Evolutionary conservation across 78 protist species (phyloP), one percentile per base, ranked within the genome.

Genomic region (Tieghemostelium lacteum): DNA sequence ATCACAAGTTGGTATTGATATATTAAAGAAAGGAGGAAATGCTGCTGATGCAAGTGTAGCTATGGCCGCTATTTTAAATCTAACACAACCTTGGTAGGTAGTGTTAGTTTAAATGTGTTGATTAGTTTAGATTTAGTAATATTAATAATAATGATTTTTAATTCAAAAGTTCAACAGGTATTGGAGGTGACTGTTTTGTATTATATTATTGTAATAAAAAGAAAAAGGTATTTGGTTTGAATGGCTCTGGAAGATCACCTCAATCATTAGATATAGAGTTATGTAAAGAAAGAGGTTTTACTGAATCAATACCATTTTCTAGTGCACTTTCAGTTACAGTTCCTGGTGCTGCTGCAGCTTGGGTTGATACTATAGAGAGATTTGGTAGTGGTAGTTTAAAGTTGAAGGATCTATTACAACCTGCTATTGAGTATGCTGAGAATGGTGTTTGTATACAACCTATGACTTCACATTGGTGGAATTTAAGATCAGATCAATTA

Each of bases 41-140:
- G 97, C 98, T 0, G 98, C 85, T 6, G 98, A 96, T 55, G 98
- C 98, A 3, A 87, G 94, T 0, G 87, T 97, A 6, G 96, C 97
- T 2, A 61, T 87, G 67, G 96, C 95, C 0, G 93, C 97, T 2
- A 61, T 73, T 31, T 60, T 93, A 6, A 85, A 78, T 31, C 92
- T 93, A 28, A 85, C 94, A 22, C 93, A 93, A 54, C 95, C 97
- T 33, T 58, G 78, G 78, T 72, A 49, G 3, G n/a, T 55, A 19
- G n/a, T 55, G n/a, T 3, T 55, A 19, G 57, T 62, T 10, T 14
- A 62, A 14, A 62, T 6, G 6, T 14, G 37, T 62, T 62, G 10
- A 36, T 62, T 37, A 36, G 6, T 36, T 36, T 6, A 10, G 52
- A 49, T 16, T 16, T 49, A 49, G 12, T 49, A 49, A 12, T 49